Base-by-base conservation (phyloP, 2,329 filamentous ascomycete species). In the Bipolaris victoriae region DNA sequence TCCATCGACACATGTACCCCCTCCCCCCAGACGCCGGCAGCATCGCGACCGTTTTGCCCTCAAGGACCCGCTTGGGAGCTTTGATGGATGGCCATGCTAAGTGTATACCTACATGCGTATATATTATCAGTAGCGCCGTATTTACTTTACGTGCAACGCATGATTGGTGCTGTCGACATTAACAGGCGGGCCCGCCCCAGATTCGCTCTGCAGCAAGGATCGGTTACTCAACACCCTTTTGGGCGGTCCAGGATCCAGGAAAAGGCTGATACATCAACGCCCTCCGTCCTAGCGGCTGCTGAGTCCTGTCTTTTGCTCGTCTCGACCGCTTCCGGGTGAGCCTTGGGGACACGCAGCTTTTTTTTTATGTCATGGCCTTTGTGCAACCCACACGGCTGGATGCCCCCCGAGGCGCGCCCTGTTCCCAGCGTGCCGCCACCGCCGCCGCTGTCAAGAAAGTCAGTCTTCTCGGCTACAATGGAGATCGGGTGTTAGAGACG, bases 141-240 rank as follows among this genome's bases (percentile, higher is more conserved):
- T 39, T 26, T 15, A 37, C 33, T 59, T 35, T 58, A 43, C 40
- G 15, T 29, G 16, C 22, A 13, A 50, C 41, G 29, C 43, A 29
- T 49, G 35, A 66, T 67, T 68, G 61, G 63, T 31, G 50, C 46
- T 43, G 47, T n/a, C 40, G 45, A 55, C 39, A 62, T 65, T 64
- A 70, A 64, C 60, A 63, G 62, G 63, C 63, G 60, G 52, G 29
- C 29, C 29, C 29, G 4, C 52, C 49, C 58, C 55, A 62, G 47
- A 57, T 57, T 55, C 57, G 53, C 56, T 45, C 43, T 45, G 44
- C 46, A 50, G 46, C 65, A 64, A 60, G 68, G 62, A 65, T 68
- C 58, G 65, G 68, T 58, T 55, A 51, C 49, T 59, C 39, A 61
- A 63, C 41, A 55, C 57, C 41, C 63, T 58, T 58, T 46, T 51